phyloP scores from a whole-genome alignment of 208 protist species.

The Crithidia brevicula region DNA sequence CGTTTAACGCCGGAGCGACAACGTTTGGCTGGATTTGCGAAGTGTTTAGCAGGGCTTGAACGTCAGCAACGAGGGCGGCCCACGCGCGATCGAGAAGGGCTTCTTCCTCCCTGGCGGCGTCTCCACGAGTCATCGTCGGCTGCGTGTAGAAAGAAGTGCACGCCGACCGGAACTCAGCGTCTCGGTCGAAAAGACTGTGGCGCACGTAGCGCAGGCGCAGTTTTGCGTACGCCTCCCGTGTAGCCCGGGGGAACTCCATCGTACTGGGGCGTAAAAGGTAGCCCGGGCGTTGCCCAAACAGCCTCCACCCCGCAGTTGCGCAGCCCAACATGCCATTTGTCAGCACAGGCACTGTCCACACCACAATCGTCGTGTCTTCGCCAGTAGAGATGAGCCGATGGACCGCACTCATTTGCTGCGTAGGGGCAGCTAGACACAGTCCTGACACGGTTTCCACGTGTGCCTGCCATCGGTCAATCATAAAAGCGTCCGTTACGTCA shows the following conservation, averaged over 20 bases:
- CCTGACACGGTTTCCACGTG: conserved; percentile 59
- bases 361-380: conserved; percentile 16
- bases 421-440: conserved; percentile 22
- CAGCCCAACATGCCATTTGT: background rate
- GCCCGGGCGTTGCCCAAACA: background rate
- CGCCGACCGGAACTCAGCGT: conserved; percentile 6
- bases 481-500: conserved; percentile 34
- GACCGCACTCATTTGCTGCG: background rate
- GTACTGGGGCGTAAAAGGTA: background rate
- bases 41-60: background rate
- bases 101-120: too few relatives aligned
- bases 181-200: conserved; percentile 5
- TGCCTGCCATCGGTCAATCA: conserved; percentile 79
- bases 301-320: background rate
- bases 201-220: conserved; percentile 27
- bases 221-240: conserved; percentile 20
- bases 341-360: conserved; percentile 17
- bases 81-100: conserved; percentile 29
- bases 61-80: conserved; percentile 18
- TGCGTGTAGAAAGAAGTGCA: conserved; percentile 20
- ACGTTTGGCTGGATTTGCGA: background rate
- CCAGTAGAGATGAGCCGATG: conserved; percentile 23
- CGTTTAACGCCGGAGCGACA: background rate
- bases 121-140: too few relatives aligned
- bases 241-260: conserved; percentile 14